Base-by-base conservation (phyloP, 768 basidiomycete species). In the Hericium erinaceus region DNA sequence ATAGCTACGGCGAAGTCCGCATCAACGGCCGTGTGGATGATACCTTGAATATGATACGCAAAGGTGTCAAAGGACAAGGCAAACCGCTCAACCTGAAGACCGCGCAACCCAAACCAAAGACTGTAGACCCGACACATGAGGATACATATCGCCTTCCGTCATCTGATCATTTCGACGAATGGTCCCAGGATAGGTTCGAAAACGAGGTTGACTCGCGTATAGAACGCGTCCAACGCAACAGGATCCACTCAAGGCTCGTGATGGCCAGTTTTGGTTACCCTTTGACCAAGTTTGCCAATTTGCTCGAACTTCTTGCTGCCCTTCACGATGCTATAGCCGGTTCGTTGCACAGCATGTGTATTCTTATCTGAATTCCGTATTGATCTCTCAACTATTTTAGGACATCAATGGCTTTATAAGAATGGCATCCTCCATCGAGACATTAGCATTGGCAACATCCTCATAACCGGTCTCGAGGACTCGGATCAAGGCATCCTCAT, bases 351-450 rank as follows among this genome's bases (percentile, higher is more conserved):
- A 39, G 16, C 15, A 22, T 10, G 20, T 38, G 39, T 33, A 33
- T 28, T 20, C 24, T 33, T 13, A 26, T 26, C 2, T 28, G 5
- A 16, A 16, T 7, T 44, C 39, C 16, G 22, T 9, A 24, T n/a
- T 24, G 11, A 22, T 4, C 40, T 18, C 10, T 39, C 15, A 37
- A 26, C 16, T n/a, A 6, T 15, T 7, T 16, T 8, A 58, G 58
- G 52, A 22, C 58, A 58, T 33, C n/a, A 55, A 20, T 22, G 8
- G 1, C 24, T 54, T 13, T 49, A 55, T 37, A 2, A 50, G 1
- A 7, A 16, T 7, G 58, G 53, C 3, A 15, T 58, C 12, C 53
- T 58, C 18, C 58, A 58, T 58, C 11, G 58, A 5, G 58, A 58
- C 39, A 40, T 58, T 6, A 57, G 57, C 22, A 5, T 26, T 5